Conservation (phyloP, 192 early-diverging fungal species). For the Pilobolus umbonatus region DNA sequence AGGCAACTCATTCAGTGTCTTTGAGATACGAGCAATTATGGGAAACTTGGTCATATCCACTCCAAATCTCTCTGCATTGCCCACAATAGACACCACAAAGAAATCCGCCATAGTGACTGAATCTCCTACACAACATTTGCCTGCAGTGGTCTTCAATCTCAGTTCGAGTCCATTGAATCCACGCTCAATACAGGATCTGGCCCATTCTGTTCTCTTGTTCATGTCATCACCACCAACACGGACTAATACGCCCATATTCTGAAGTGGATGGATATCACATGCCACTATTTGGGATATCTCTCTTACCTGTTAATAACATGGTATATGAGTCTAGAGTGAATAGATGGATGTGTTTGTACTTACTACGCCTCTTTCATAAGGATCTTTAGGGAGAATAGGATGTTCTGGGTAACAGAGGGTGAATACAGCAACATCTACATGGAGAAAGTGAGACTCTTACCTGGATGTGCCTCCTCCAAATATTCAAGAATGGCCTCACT, state of each 20-base stretch:
- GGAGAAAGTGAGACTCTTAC: conserved; percentile 10
- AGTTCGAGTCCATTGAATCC: conserved; percentile 74
- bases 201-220: conserved; percentile 55
- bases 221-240: conserved; percentile 49
- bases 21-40: conserved; percentile 56
- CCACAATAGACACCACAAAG: conserved; percentile 71
- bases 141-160: conserved; percentile 57
- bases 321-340: not conserved
- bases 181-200: conserved; percentile 42
- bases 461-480: conserved; percentile 74
- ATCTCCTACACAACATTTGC: conserved; percentile 76
- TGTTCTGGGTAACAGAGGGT: conserved; percentile 15
- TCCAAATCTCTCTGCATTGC: conserved; percentile 63
- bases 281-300: conserved; percentile 66
- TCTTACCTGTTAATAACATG: conserved; percentile 45
- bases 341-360: not conserved
- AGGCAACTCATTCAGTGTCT: conserved; percentile 47
- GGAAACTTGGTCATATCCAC: conserved; percentile 75
- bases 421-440: not conserved
- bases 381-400: conserved; percentile 71
- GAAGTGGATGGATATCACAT: conserved; percentile 83
- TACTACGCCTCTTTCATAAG: conserved; percentile 57
- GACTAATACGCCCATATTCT: conserved; percentile 73
- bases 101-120: conserved; percentile 81
- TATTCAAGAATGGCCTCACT: conserved; percentile 84